Conservation (phyloP, 2,329 filamentous ascomycete genomes). For the Tolypocladium tropicale region DNA sequence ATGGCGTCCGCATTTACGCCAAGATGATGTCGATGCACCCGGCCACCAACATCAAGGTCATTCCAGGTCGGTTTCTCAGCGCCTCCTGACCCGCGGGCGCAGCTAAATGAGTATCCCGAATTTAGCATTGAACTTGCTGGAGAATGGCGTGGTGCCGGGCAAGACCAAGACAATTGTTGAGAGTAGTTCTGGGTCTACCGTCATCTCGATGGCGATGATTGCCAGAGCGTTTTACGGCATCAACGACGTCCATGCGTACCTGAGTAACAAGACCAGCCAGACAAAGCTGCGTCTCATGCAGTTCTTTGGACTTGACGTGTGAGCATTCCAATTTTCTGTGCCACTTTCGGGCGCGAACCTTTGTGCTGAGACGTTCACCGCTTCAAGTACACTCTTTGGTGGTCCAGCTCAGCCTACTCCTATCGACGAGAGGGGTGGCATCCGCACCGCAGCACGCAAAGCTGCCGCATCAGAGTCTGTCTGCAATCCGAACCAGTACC, state of each 20-base stretch:
- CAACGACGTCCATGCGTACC: conserved; percentile 29
- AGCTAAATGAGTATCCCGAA: background rate
- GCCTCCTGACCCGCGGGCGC: background rate
- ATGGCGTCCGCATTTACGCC: conserved; percentile 52
- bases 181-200: conserved; percentile 51
- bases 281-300: conserved; percentile 21
- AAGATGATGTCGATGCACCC: conserved; percentile 55
- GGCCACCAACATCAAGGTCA: conserved; percentile 51
- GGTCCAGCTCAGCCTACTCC: conserved; percentile 23
- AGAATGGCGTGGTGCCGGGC: conserved; percentile 30
- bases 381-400: conserved; percentile 20
- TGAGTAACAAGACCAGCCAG: conserved; percentile 36
- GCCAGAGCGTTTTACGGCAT: conserved; percentile 25
- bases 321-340: conserved; percentile 4
- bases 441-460: conserved; percentile 17
- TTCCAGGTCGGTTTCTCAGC: conserved; percentile 27
- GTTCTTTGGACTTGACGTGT: conserved; percentile 23
- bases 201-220: conserved; percentile 41
- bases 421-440: conserved; percentile 20
- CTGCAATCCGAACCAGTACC: conserved; percentile 22
- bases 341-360: background rate
- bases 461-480: conserved; percentile 17
- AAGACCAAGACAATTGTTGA: conserved; percentile 46
- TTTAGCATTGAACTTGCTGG: conserved; percentile 34
- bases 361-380: conserved; percentile 8